Base-by-base conservation (phyloP, 495 filamentous ascomycete genomes). In the Ramalina intermedia region DNA sequence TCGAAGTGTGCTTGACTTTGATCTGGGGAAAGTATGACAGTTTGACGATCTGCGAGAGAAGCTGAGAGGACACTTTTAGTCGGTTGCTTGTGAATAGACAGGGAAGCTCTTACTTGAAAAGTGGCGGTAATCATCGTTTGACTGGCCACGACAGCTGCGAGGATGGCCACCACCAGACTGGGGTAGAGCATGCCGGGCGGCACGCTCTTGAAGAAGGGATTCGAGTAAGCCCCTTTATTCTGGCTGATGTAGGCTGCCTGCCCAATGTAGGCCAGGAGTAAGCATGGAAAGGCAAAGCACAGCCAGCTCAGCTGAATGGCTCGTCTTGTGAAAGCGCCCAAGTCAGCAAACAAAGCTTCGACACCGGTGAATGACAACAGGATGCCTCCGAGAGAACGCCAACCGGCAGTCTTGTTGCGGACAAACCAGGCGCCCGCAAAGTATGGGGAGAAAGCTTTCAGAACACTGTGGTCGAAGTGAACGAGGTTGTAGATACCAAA, bases 91-190 rank as follows among this genome's bases (percentile, higher is more conserved):
- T 12, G 12, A 33, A 11, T 9, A 11, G 29, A 33, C 7, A 13
- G 2, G 29, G 7, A 7, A 33, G 3, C 40, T 29, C 14, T 44
- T 60, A 67, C 63, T 53, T 69, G 69, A 48, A 87, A 85, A 3
- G 77, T 76, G n/a, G 73, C 75, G 6, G 82, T 86, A 41, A 87
- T 85, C 65, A 85, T 81, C 29, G 82, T 83, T 47, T 87, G 82
- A 14, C 76, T 81, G n/a, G 82, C 82, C 16, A 87, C 82, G 47
- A 87, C 73, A 20, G 80, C 80, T 4, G 82, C 82, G 4, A 85
- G 61, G 33, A 86, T 70, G 1, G 82, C 76, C 21, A 85, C 63
- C 4, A 86, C 63, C 42, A 86, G 58, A 44, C 74, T 74, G 9
- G 79, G 79, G 49, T 78, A 84, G 16, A 85, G 66, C 56, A 74